Base-by-base conservation (phyloP, 2,329 filamentous ascomycete species). In the Albifimbria verrucaria region DNA sequence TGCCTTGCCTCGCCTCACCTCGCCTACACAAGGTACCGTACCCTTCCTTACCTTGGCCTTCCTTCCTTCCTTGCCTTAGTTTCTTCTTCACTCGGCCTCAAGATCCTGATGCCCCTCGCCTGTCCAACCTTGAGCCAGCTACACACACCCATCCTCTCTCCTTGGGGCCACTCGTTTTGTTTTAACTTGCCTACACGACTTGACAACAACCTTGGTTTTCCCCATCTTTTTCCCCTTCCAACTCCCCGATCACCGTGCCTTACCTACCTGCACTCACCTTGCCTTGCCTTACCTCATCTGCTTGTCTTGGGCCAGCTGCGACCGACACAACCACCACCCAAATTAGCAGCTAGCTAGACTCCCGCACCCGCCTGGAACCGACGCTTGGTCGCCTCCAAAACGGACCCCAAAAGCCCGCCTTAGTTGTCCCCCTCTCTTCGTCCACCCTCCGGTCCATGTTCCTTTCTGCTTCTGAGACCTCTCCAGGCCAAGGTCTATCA, bases 401-500 rank as follows among this genome's bases (percentile, higher is more conserved):
- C 15, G 32, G 32, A 39, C 32, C 32, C 32, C 32, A 39, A 39
- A 39, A 39, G 32, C 46, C 17, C 46, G 24, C 25, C 46, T 20
- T 28, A 28, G 12, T 26, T 25, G n/a, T 48, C 56, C 56, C 60
- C 55, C 59, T 62, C 62, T 60, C 59, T 48, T 56, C 59, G 53
- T 56, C 62, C 62, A 62, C 62, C 55, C 46, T 49, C 61, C 18
- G 18, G 46, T 58, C 56, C 32, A 39, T 39, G 32, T n/a, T n/a
- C 32, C 60, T 56, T 61, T 55, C 55, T 55, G 56, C 56, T 64
- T 57, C 57, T 61, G 62, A 62, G 59, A 60, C 62, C 57, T 56
- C 61, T 64, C 57, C 51, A 61, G 62, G 62, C 59, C 56, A 59
- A 60, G 60, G 55, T 60, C 62, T 67, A 77, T 72, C 73, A 79